Percentiles rank a stretch among this genome's conserved stretches.
Evolutionary conservation across 805 yeast species (phyloP).

Genomic region (Candida hungchunana): DNA sequence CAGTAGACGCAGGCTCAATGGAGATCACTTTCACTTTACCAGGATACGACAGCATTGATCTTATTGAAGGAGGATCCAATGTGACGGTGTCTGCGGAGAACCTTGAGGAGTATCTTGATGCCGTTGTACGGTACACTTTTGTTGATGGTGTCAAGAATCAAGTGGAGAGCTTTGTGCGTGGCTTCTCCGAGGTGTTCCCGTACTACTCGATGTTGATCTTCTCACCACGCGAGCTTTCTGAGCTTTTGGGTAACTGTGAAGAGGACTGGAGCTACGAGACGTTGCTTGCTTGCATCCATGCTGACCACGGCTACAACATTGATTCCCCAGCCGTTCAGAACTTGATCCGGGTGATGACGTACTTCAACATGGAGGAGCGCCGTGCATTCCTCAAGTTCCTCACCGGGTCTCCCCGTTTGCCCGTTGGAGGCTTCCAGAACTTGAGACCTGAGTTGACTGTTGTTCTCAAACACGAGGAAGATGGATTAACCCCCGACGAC

Average conservation of each 20-base stretch:
- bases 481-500: conserved; percentile 62
- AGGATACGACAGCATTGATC: conserved; percentile 60
- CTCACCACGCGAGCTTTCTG: conserved; percentile 67
- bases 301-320: conserved; percentile 85
- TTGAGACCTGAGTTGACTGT: conserved; percentile 82
- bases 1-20: conserved; percentile 44
- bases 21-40: conserved; percentile 70
- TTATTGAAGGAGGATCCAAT: conserved; percentile 53
- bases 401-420: conserved; percentile 90
- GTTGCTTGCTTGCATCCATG: conserved; percentile 55
- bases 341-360: conserved; percentile 57
- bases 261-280: conserved; percentile 85
- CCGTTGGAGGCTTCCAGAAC: conserved; percentile 88
- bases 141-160: conserved; percentile 57
- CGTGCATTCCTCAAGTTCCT: conserved; percentile 78
- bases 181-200: conserved; percentile 83
- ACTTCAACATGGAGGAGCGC: conserved; percentile 50
- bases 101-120: conserved; percentile 48
- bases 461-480: conserved; percentile 79
- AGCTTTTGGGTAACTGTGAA: conserved; percentile 67
- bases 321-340: conserved; percentile 61
- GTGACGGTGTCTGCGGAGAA: conserved; percentile 46
- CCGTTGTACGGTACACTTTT: conserved; percentile 11
- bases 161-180: conserved; percentile 64
- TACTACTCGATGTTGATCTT: conserved; percentile 66